Base-by-base conservation (phyloP, 345 rosid genomes). In the Firmiana major region DNA sequence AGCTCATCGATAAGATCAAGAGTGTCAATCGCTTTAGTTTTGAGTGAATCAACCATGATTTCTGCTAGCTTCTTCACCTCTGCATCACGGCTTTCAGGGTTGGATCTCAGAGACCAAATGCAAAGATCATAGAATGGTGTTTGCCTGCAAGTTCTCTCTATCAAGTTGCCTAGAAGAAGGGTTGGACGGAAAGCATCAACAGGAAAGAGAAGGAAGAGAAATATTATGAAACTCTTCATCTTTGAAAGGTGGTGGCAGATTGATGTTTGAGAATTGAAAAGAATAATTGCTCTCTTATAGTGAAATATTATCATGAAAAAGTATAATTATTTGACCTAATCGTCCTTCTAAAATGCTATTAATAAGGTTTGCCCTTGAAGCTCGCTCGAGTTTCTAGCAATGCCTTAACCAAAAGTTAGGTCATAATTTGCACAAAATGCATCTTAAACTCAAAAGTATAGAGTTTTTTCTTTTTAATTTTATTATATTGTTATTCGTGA, bases 91-190 rank as follows among this genome's bases (percentile, higher is more conserved):
- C 81, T 80, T 8, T 75, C 75, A 24, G 80, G 86, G 12, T 75
- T 75, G 4, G 81, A 43, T 48, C 51, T 26, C 0, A 80, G 78
- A 1, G 83, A 24, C 43, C 65, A 34, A 40, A 78, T 49, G 34
- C 49, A 77, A 11, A 77, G 74, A 3, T 83, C 77, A 55, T 80
- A 80, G 48, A 78, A 75, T 1, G 83, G 86, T 21, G 86, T 80
- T 46, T 78, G 79, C 58, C 22, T 80, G 75, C 86, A 80, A 3
- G 83, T 80, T 71, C 73, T 48, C 34, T 83, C 81, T 15, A 83
- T 72, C 66, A 80, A 48, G 24, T 65, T 78, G 38, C 73, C 42
- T 40, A 80, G 76, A 9, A 75, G 48, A 13, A 78, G 70, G 78
- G 65, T 80, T 48, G 83, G 78, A 19, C 77, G 59, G 2, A 66